Evolutionary conservation across 768 basidiomycete genomes (phyloP).

Genomic region (Boletus vinaceobasis): DNA sequence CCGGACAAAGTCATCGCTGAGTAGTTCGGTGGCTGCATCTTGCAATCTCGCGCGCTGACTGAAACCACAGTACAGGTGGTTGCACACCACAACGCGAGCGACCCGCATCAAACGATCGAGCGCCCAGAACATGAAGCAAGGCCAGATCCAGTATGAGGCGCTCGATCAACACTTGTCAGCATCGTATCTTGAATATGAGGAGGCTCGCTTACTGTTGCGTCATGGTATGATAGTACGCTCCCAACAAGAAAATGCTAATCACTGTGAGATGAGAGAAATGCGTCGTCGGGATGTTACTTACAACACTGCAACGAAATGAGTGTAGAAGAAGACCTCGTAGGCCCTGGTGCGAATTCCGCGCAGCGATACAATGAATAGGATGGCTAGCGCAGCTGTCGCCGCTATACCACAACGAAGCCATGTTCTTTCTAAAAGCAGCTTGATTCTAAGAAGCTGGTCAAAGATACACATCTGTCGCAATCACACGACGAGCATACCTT

Average conservation of each 20-base stretch:
- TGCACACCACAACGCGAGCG: slow-evolving; percentile 43
- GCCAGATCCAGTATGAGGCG: slow-evolving; percentile 29
- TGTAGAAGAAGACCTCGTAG: slow-evolving; percentile 53
- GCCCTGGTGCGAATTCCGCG: slow-evolving; percentile 42
- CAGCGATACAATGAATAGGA: slow-evolving; percentile 47
- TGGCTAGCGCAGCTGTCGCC: slow-evolving; percentile 37
- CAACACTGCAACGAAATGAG: slow-evolving; percentile 44
- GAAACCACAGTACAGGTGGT: slow-evolving; percentile 38
- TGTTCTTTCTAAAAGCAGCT: not conserved
- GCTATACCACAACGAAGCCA: slow-evolving; percentile 35
- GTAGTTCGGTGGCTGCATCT: slow-evolving; percentile 40
- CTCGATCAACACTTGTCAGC: slow-evolving; percentile 4
- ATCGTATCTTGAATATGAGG: not conserved
- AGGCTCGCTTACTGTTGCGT: slow-evolving; percentile 6
- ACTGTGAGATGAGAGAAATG: slow-evolving; percentile 2
- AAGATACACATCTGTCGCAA: not conserved
- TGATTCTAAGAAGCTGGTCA: not conserved
- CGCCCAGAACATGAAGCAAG: slow-evolving; percentile 30
- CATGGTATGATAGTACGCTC: slow-evolving; percentile 41
- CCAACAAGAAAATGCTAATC: slow-evolving; percentile 33
- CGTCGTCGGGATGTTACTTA: slow-evolving; percentile 18
- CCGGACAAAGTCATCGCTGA: slow-evolving; percentile 46
- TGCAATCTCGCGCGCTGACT: slow-evolving; percentile 23
- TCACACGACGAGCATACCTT: slow-evolving; percentile 1
- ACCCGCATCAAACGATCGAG: slow-evolving; percentile 51